phyloP scores from a whole-genome alignment of 805 yeast genomes.

The Teunomyces tritomae region DNA sequence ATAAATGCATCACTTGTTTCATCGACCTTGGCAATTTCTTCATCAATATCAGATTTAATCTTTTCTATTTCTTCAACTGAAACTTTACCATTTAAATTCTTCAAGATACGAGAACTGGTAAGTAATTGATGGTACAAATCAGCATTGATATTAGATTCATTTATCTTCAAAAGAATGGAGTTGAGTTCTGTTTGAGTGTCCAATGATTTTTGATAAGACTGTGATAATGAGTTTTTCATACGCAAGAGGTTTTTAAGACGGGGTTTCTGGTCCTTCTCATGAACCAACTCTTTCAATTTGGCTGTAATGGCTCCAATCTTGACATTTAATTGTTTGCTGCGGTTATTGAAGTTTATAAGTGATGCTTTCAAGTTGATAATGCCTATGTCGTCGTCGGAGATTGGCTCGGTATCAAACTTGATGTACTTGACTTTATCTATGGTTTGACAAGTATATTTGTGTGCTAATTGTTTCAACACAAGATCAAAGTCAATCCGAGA shows the following conservation, averaged over 20 bases:
- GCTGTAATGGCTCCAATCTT: constrained; percentile 18
- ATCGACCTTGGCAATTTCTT: constrained; percentile 25
- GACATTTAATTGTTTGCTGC: constrained; percentile 17
- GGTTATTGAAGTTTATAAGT: constrained; percentile 16
- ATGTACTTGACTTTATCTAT: constrained; percentile 15
- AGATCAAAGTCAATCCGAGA: constrained; percentile 24
- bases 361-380: constrained; percentile 26
- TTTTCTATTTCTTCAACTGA: constrained; percentile 26
- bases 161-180: constrained; percentile 27
- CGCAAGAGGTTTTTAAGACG: constrained; percentile 17
- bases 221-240: constrained; percentile 12
- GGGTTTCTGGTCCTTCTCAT: constrained; percentile 13
- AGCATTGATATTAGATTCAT: constrained; percentile 33
- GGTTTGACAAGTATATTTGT: constrained; percentile 5
- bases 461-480: constrained; percentile 23
- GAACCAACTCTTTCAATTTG: constrained; percentile 12
- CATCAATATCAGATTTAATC: constrained; percentile 27
- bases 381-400: constrained; percentile 30
- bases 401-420: constrained; percentile 17
- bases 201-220: constrained; percentile 18
- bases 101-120: constrained; percentile 24
- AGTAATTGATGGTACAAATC: constrained; percentile 23
- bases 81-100: constrained; percentile 25
- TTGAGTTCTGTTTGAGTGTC: constrained; percentile 20
- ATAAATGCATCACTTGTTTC: constrained; percentile 25